These are phyloP conservation scores for Funneliformis mosseae DNA, from an alignment of 192 early-diverging fungal genomes.

Conservation along the genomic window DNA sequence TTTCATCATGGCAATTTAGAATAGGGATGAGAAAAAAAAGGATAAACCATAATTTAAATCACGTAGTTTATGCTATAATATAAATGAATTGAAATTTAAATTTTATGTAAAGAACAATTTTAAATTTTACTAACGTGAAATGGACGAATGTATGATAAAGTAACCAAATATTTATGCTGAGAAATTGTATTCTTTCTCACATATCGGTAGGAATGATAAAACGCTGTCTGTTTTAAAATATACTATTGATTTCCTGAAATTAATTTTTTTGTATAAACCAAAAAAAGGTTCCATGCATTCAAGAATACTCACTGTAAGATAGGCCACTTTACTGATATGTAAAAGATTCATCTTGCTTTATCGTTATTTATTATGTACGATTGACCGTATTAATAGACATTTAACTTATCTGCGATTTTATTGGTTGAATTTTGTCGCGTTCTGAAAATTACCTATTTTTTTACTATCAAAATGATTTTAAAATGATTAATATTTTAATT, in stretches of 20 bases:
- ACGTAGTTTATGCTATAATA: not conserved
- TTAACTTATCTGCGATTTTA: too few species aligned
- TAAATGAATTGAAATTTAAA: not conserved
- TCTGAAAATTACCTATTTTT: too few species aligned
- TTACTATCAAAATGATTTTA: too few species aligned
- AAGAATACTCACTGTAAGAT: not conserved
- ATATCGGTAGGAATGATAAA: not conserved
- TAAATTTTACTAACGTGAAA: not conserved
- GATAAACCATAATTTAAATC: not conserved
- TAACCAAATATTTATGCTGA: not conserved
- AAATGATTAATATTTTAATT: too few species aligned
- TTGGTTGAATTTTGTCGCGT: too few species aligned
- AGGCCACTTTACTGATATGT: not conserved
- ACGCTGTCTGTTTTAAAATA: not conserved
- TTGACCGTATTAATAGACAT: too few species aligned
- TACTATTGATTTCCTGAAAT: not conserved
- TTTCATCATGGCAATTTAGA: not conserved
- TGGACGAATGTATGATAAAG: not conserved
- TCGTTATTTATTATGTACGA: too few species aligned
- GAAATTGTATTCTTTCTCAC: not conserved
- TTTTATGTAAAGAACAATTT: not conserved
- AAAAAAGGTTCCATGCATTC: too few species aligned
- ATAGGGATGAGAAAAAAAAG: not conserved
- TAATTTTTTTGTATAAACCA: not conserved
- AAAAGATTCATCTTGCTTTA: too few species aligned